Base-by-base conservation (phyloP, 495 filamentous ascomycete genomes). In the Aspergillus cavernicola region DNA sequence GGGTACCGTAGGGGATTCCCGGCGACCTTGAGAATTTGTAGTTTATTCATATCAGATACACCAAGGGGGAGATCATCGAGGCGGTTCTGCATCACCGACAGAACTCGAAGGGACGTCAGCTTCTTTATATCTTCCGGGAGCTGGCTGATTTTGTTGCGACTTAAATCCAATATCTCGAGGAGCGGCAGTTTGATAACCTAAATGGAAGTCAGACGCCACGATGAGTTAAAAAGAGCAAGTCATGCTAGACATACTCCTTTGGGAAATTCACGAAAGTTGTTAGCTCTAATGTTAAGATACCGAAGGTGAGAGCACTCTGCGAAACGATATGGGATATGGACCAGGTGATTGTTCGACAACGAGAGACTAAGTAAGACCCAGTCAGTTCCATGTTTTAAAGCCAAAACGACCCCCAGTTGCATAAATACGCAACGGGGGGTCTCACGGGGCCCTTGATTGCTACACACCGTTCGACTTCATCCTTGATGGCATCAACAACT, bases 251-350 rank as follows among this genome's bases (percentile, higher is more conserved):
- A 70, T 78, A 96, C 90, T 63, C 85, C 84, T 58, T 84, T 76
- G 6, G 92, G 92, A 64, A 98, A 93, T 64, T 96, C 89, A 56
- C 81, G 84, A 50, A 97, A 88, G 50, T 81, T 77, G 64, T 98
- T 98, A 40, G 85, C 85, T 56, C 92, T 78, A 45, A 96, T 85
- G 61, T 98, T 98, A n/a, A 98, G 83, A 64, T 98, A 98, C 35
- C 89, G 89, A 40, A 98, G 78, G 50, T 88, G 87, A 28, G 80
- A 86, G 68, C 93, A 95, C 60, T 89, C 85, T n/a, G 86, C 80
- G 58, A 98, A 90, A 28, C 87, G 83, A 28, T 81, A 73, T 0
- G 92, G 89, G 46, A 98, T 85, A 29, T 85, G 81, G 29, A 85
- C 79, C 16, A 96, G 71, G 44, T 85, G 84, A 66, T 98, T 98